phyloP scores from a whole-genome alignment of 495 filamentous ascomycete genomes.

The Chlorociboria aeruginascens region DNA sequence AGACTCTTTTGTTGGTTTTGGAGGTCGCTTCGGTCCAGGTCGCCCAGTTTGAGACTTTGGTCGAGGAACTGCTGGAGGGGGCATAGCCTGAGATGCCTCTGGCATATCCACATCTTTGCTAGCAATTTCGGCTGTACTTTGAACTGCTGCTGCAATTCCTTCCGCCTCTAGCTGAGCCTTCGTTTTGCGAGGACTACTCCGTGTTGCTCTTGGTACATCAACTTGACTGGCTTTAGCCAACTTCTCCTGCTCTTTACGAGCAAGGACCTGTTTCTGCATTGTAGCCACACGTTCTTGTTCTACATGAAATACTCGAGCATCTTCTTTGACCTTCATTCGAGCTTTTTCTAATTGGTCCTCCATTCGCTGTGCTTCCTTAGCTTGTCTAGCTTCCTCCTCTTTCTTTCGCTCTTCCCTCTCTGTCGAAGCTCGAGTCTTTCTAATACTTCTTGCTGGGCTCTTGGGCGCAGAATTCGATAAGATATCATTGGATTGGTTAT shows the following conservation, averaged over 20 bases:
- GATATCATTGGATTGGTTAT: constrained; percentile 20
- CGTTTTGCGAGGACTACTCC: constrained; percentile 36
- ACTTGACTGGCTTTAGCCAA: constrained; percentile 22
- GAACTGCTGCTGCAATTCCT: constrained; percentile 24
- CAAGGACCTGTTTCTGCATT: constrained; percentile 32
- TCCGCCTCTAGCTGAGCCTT: constrained; percentile 35
- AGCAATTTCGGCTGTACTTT: constrained; percentile 24
- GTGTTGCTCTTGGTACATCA: constrained; percentile 29
- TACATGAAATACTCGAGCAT: constrained; percentile 46
- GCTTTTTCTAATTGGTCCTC: constrained; percentile 42
- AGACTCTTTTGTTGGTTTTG: constrained; percentile 59
- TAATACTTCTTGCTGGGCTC: constrained; percentile 36
- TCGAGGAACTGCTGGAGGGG: constrained; percentile 39
- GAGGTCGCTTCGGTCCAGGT: constrained; percentile 44
- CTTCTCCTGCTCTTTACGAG: constrained; percentile 33
- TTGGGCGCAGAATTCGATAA: constrained; percentile 19
- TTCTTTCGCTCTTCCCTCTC: constrained; percentile 42
- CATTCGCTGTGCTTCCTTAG: constrained; percentile 32
- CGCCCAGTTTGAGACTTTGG: constrained; percentile 37
- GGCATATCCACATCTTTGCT: constrained; percentile 34
- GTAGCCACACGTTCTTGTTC: constrained; percentile 42
- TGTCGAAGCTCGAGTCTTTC: constrained; percentile 60
- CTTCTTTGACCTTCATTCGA: constrained; percentile 47
- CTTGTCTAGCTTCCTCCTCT: constrained; percentile 54
- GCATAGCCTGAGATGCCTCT: constrained; percentile 40